A percentile compares a stretch with the other conserved stretches of the same genome.
These are phyloP conservation scores for Hortiboletus rubellus DNA, from an alignment of 1,284 basidiomycete species.

Conservation along the genomic window DNA sequence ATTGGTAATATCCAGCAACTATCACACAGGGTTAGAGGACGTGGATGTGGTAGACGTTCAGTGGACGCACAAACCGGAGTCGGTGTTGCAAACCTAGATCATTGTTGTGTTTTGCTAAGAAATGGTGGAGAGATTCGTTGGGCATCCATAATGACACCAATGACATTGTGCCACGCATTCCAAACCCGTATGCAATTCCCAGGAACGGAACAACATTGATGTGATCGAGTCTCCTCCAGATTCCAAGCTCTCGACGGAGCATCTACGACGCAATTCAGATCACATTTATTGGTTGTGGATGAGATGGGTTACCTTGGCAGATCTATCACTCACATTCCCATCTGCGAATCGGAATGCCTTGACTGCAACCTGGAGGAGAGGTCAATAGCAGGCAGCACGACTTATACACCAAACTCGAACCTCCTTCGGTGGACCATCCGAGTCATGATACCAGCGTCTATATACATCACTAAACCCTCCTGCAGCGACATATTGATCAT, in stretches of 20 bases:
- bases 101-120: neutral
- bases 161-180: conserved; percentile 1
- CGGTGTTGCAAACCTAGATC: neutral
- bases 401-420: neutral
- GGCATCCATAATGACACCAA: neutral
- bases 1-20: neutral
- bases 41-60: neutral
- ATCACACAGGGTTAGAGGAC: neutral
- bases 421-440: neutral
- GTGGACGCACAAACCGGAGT: neutral
- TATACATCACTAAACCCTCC: no score
- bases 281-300: neutral
- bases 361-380: conserved; percentile 18
- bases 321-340: neutral
- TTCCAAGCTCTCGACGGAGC: conserved; percentile 22
- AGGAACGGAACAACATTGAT: conserved; percentile 22
- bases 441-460: no score
- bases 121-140: neutral
- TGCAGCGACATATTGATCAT: no score
- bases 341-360: conserved; percentile 11
- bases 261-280: neutral
- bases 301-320: neutral
- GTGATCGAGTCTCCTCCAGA: conserved; percentile 22
- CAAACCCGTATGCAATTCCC: conserved; percentile 17
- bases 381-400: neutral